These are phyloP conservation scores for Pseudogymnoascus sp. DNA, from an alignment of 2,329 filamentous ascomycete species.

Conservation along the genomic window DNA sequence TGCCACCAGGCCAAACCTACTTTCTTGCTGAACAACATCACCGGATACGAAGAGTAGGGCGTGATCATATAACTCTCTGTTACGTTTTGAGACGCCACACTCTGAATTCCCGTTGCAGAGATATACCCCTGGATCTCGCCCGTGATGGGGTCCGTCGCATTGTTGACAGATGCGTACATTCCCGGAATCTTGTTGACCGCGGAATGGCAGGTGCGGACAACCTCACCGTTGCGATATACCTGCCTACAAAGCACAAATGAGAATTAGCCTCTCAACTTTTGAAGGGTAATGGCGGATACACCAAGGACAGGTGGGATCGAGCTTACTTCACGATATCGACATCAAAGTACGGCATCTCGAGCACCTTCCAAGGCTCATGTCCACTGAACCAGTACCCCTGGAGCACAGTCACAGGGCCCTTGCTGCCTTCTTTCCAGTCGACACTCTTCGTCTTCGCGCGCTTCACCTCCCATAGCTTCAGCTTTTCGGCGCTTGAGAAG, in stretches of 20 bases:
- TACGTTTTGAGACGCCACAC: slow-evolving; percentile 32
- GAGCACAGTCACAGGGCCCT: slow-evolving; percentile 35
- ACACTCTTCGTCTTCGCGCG: slow-evolving; percentile 30
- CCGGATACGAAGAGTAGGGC: slow-evolving; percentile 24
- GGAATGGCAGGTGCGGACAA: slow-evolving; percentile 35
- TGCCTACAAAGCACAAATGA: slow-evolving; percentile 21
- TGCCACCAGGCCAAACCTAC: slow-evolving; percentile 36
- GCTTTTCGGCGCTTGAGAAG: slow-evolving; percentile 27
- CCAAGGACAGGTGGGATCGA: not conserved
- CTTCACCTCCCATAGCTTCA: slow-evolving; percentile 32
- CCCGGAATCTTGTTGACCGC: slow-evolving; percentile 31
- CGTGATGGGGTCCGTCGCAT: slow-evolving; percentile 30
- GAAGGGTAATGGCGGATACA: not conserved
- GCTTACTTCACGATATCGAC: slow-evolving; percentile 31
- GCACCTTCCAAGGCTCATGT: slow-evolving; percentile 35
- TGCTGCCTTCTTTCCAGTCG: slow-evolving; percentile 30
- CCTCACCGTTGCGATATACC: slow-evolving; percentile 33
- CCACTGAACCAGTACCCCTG: slow-evolving; percentile 26
- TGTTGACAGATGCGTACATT: slow-evolving; percentile 36
- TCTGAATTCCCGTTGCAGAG: slow-evolving; percentile 34
- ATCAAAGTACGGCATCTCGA: slow-evolving; percentile 36
- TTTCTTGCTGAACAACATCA: slow-evolving; percentile 28
- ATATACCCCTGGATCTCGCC: slow-evolving; percentile 34
- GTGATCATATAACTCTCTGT: slow-evolving; percentile 36
- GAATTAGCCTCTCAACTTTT: not conserved